Evolutionary conservation across 1,139 yeast species (phyloP).

Genomic region (Trichomonascaceae sp.): DNA sequence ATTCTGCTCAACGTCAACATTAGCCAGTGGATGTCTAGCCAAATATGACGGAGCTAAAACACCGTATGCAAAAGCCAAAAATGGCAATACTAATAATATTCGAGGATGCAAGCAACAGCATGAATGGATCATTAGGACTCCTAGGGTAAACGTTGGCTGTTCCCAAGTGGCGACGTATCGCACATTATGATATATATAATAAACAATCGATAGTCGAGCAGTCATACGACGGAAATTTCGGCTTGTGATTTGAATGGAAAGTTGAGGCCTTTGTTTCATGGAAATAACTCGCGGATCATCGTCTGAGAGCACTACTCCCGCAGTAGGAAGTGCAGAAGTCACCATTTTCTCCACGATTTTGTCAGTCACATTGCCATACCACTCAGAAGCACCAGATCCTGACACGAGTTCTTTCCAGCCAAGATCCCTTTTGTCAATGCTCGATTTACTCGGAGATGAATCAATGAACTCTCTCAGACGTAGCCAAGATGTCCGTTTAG

Average conservation of each 20-base stretch:
- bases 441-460: neutral
- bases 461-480: conserved; percentile 4
- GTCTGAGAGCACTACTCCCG: conserved; percentile 37
- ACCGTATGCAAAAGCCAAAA: conserved; percentile 46
- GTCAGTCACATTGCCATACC: conserved; percentile 40
- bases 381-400: conserved; percentile 6
- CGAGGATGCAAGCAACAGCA: conserved; percentile 61
- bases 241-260: conserved; percentile 66
- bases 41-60: conserved; percentile 68
- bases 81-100: conserved; percentile 46
- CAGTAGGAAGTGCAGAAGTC: conserved; percentile 64
- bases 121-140: conserved; percentile 49
- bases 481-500: neutral
- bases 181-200: conserved; percentile 37
- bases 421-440: neutral
- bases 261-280: conserved; percentile 60
- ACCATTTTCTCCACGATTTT: conserved; percentile 64
- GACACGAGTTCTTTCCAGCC: conserved; percentile 6
- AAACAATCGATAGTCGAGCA: conserved; percentile 51
- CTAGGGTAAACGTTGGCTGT: conserved; percentile 56
- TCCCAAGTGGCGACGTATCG: conserved; percentile 64
- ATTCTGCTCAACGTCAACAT: conserved; percentile 33
- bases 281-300: conserved; percentile 43
- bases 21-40: conserved; percentile 36
- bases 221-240: conserved; percentile 61